Conservation (phyloP, 345 rosid species). For the Eucalyptus camaldulensis region DNA sequence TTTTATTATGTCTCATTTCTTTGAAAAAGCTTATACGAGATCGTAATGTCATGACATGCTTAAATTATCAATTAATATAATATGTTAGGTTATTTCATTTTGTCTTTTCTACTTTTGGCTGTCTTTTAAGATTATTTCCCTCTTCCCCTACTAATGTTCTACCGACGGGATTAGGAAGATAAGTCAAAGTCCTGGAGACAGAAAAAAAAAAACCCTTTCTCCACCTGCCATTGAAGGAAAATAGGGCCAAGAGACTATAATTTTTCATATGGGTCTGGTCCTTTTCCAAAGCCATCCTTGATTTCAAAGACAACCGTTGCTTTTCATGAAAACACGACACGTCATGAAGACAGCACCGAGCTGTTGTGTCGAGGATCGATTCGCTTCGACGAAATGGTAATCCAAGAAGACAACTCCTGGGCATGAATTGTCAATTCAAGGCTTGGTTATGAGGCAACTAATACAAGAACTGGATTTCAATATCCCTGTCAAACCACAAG, state of each 20-base stretch:
- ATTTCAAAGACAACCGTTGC: background rate
- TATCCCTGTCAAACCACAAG: background rate
- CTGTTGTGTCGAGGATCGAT: background rate
- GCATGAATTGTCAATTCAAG: background rate
- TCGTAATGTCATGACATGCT: fast-evolving
- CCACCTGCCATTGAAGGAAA: background rate
- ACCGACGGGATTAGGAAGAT: background rate
- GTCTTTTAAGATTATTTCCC: background rate
- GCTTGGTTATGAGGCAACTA: background rate
- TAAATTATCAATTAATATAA: background rate
- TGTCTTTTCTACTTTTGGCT: background rate
- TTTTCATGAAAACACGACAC: background rate
- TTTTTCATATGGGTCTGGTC: background rate
- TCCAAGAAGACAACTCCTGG: background rate
- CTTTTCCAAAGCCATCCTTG: background rate
- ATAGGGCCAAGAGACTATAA: background rate
- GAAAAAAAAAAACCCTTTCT: background rate
- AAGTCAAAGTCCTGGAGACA: background rate
- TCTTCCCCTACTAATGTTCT: background rate
- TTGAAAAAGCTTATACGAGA: background rate
- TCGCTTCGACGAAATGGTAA: background rate
- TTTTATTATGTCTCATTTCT: background rate
- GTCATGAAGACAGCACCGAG: background rate
- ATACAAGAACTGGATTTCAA: background rate
- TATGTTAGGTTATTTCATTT: background rate